Conservation (phyloP, 805 yeast species). For the Dipodascopsis tothii region DNA sequence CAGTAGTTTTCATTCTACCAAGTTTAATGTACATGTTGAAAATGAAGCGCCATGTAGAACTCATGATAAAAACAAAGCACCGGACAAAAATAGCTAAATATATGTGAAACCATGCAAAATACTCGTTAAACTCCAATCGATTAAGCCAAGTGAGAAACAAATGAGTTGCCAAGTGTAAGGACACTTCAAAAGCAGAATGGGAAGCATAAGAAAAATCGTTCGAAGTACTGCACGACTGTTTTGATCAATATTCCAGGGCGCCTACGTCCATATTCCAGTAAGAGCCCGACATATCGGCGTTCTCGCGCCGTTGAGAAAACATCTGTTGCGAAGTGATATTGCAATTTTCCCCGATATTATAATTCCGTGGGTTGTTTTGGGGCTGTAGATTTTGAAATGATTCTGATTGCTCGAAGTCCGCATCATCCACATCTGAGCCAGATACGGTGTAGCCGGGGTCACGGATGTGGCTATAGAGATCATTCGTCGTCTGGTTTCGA, state of each 20-base stretch:
- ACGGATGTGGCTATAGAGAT: not conserved
- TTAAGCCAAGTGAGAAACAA: no score
- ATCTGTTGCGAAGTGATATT: conserved; percentile 9
- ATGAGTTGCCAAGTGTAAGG: no score
- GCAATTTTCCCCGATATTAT: conserved; percentile 17
- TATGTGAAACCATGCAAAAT: no score
- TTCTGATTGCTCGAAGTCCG: not conserved
- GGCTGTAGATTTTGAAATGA: conserved; percentile 1
- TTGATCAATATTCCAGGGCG: not conserved
- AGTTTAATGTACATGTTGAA: no score
- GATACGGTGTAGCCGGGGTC: conserved; percentile 1
- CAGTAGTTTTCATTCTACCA: no score
- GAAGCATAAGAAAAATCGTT: no score
- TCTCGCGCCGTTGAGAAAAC: conserved; percentile 1
- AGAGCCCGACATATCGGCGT: not conserved
- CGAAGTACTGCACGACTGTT: no score
- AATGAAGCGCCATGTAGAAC: no score
- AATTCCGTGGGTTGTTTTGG: conserved; percentile 9
- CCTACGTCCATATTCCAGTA: not conserved
- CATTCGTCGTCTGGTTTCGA: no score
- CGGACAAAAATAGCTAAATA: no score
- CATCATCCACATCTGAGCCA: not conserved
- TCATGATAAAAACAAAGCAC: not conserved
- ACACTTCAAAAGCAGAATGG: no score
- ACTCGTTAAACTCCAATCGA: no score